Evolutionary conservation across 169 alveolate species (phyloP), one percentile per base, ranked within the genome.

Genomic region (Perkinsus olseni): DNA sequence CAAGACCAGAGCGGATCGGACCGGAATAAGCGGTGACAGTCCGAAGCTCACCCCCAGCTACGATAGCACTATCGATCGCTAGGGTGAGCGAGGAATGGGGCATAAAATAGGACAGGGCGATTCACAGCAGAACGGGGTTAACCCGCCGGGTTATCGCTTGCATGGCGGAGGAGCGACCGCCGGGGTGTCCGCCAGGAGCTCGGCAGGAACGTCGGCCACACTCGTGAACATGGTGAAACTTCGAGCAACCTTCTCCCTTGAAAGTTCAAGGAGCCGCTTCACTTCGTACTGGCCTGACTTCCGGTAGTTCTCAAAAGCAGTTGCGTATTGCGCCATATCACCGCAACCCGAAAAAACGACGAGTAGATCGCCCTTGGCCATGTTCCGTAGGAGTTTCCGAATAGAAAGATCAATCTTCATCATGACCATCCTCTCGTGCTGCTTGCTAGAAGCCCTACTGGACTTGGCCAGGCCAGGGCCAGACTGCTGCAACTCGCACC

Each of bases 311-410:
- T 62, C 82, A 28, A 21, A 62, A 24, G 82, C 82, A 4, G 82
- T 92, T 11, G 45, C 91, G 38, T 92, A 93, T 91, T 93, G 74
- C 40, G 92, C 92, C 36, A 93, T 93, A 36, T 93, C 92, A 13
- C 95, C 95, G 38, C 95, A 93, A 11, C 93, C 93, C 0, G 95
- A 93, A 11, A 93, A 17, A 74, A 93, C 92, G 38, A 93, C 50
- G 38, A 93, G 93, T 34, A 93, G 62, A 82, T 93, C 95, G 51
- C 91, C 74, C 0, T 90, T 93, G 34, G 74, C 34, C 92, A 93
- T 24, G 24, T 51, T 39, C 0, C 93, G 92, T 10, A 91, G 51
- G 0, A 93, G 51, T 20, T 91, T 92, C 3, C 38, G 40, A 0
- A 93, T 74, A 37, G 82, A 48, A 74, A 38, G 90, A 36, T 93